Evolutionary conservation across 2,329 filamentous ascomycete species (phyloP).

Genomic region (Cryphonectria naterciae): DNA sequence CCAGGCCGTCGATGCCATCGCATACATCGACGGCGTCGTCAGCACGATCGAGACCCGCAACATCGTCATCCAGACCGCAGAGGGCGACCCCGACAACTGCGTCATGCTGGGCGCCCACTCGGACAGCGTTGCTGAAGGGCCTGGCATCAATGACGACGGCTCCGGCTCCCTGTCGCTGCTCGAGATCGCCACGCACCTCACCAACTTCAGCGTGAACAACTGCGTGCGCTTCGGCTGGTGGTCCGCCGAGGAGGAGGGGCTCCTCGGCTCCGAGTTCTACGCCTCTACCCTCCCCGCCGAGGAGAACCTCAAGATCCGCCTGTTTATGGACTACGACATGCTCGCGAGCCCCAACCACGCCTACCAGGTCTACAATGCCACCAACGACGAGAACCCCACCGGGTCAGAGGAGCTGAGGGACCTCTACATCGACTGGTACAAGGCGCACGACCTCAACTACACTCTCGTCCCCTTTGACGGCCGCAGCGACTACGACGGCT

Average conservation of each 20-base stretch:
- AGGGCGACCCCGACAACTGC: constrained; percentile 64
- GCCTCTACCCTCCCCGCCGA: constrained; percentile 55
- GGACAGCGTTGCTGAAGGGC: constrained; percentile 65
- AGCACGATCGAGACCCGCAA: constrained; percentile 60
- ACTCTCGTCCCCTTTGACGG: constrained; percentile 77
- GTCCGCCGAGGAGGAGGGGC: constrained; percentile 69
- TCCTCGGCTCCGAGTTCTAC: constrained; percentile 67
- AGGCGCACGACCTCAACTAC: constrained; percentile 63
- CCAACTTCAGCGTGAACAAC: constrained; percentile 63
- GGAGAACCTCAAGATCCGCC: constrained; percentile 65
- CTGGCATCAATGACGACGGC: constrained; percentile 80
- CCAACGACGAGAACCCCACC: constrained; percentile 69
- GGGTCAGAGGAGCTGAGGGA: constrained; percentile 72
- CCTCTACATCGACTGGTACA: constrained; percentile 71
- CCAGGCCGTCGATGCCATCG: constrained; percentile 55
- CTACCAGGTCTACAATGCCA: constrained; percentile 73
- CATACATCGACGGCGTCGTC: constrained; percentile 63
- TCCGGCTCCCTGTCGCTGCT: constrained; percentile 67
- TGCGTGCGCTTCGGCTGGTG: constrained; percentile 71
- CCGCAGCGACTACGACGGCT: constrained; percentile 78
- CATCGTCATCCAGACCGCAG: constrained; percentile 64
- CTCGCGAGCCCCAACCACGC: constrained; percentile 68
- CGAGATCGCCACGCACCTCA: constrained; percentile 64
- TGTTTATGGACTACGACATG: constrained; percentile 76
- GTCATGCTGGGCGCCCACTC: constrained; percentile 69